A percentile compares a stretch with the other conserved stretches of the same genome.
Conservation (phyloP, 1,284 basidiomycete genomes). For the Apiotrichum sp. region DNA sequence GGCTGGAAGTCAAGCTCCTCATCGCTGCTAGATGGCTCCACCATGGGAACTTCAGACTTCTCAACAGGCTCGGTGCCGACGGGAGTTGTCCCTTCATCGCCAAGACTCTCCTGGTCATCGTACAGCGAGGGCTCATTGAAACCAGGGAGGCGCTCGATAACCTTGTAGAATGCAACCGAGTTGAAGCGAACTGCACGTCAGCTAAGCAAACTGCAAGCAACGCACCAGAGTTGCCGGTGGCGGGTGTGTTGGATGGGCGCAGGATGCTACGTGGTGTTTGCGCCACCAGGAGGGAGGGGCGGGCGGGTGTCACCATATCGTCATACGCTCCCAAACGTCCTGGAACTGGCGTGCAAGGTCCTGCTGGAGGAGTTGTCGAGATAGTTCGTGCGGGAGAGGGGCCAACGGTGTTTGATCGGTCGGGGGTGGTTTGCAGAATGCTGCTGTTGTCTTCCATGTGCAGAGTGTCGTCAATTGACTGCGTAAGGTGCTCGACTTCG, state of each 20-base stretch:
- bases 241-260: neutral
- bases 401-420: neutral
- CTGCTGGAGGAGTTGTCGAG: neutral
- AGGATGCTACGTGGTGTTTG: conserved; percentile 3
- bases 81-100: neutral
- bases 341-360: neutral
- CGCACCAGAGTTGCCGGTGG: conserved; percentile 5
- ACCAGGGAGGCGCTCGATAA: conserved; percentile 10
- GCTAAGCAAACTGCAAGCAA: no score
- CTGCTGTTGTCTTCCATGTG: neutral
- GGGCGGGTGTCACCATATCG: neutral
- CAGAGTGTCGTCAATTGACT: neutral
- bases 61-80: neutral
- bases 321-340: neutral
- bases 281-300: neutral
- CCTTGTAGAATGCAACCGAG: conserved; percentile 1
- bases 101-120: neutral
- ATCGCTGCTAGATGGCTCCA: neutral
- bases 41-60: conserved; percentile 1
- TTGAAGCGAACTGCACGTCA: conserved; percentile 6
- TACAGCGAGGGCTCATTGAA: neutral
- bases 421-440: neutral
- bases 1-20: conserved; percentile 4
- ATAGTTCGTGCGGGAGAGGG: neutral
- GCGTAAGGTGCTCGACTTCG: neutral